Evolutionary conservation across 2,329 filamentous ascomycete species (phyloP).

Genomic region (Verticillium klebahnii): DNA sequence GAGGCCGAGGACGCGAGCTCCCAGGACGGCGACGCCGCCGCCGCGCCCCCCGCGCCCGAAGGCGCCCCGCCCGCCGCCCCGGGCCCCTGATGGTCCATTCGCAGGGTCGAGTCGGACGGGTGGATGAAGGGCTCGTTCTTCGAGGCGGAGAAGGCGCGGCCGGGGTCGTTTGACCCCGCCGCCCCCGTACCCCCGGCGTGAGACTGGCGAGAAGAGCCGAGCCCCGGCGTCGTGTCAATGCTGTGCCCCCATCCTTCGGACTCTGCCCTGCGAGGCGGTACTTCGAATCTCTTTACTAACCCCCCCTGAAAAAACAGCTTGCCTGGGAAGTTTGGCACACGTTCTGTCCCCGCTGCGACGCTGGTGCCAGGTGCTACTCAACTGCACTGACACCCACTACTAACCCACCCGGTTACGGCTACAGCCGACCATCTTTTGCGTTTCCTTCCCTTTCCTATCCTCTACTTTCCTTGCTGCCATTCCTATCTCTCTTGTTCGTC

Average conservation of each 20-base stretch:
- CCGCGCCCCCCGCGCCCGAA: neutral
- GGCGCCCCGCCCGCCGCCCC: neutral
- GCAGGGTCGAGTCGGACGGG: conserved; percentile 1
- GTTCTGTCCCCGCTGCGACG: neutral
- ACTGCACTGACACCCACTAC: neutral
- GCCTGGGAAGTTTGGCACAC: neutral
- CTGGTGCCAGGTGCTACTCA: neutral
- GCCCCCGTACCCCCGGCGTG: neutral
- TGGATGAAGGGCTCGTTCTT: neutral
- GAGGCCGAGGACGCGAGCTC: conserved; percentile 9
- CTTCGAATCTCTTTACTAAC: neutral
- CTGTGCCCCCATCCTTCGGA: neutral
- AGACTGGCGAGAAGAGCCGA: neutral
- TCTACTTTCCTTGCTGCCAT: neutral
- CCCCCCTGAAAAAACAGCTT: neutral
- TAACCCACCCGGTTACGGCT: neutral
- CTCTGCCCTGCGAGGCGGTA: neutral
- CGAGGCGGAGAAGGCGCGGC: neutral
- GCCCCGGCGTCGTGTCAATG: neutral
- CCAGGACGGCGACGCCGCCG: neutral
- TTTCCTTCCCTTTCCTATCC: neutral
- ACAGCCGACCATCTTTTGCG: neutral
- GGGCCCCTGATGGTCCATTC: conserved; percentile 1
- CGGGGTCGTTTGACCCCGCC: neutral
- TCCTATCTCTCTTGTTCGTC: neutral